These are phyloP conservation scores for Starmerella sirachaensis DNA, from an alignment of 805 yeast genomes.

Conservation along the genomic window DNA sequence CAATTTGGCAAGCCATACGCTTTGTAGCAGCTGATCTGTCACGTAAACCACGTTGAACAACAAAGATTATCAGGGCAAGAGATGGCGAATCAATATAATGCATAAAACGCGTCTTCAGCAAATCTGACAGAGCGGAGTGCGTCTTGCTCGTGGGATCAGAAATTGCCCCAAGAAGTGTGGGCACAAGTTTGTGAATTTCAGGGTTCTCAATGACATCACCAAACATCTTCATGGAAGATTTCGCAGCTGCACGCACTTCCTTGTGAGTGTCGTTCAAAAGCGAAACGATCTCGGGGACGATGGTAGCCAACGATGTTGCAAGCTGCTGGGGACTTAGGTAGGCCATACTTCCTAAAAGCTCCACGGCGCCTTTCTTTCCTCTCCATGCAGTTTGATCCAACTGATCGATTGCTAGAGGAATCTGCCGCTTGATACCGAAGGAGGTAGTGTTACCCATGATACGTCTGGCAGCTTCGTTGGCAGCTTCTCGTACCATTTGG, in stretches of 20 bases:
- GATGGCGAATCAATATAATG: slow-evolving; percentile 98
- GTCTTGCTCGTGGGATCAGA: slow-evolving; percentile 92
- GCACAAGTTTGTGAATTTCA: slow-evolving; percentile 86
- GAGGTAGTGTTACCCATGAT: slow-evolving; percentile 88
- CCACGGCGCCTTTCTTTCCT: slow-evolving; percentile 93
- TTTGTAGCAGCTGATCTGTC: slow-evolving; percentile 91
- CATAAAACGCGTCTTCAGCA: slow-evolving; percentile 83
- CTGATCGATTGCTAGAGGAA: slow-evolving; percentile 79
- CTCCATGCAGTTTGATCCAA: slow-evolving; percentile 91
- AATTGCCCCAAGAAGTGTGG: slow-evolving; percentile 75
- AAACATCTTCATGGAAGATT: slow-evolving; percentile 70
- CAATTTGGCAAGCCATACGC: slow-evolving; percentile 92
- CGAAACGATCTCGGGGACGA: slow-evolving; percentile 93
- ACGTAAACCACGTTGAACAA: slow-evolving; percentile 86
- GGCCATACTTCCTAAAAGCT: slow-evolving; percentile 94
- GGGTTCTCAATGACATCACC: slow-evolving; percentile 98
- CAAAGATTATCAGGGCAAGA: slow-evolving; percentile 85
- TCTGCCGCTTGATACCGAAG: slow-evolving; percentile 78
- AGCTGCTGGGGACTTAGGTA: slow-evolving; percentile 89
- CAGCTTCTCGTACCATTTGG: slow-evolving; percentile 79
- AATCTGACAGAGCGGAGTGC: slow-evolving; percentile 71
- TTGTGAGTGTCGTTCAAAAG: slow-evolving; percentile 91
- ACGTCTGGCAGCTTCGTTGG: slow-evolving; percentile 71
- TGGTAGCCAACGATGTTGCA: slow-evolving; percentile 74
- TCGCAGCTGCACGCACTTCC: slow-evolving; percentile 94